Evolutionary conservation across 192 early-diverging fungal genomes (phyloP), one percentile per base, ranked within the genome.

Genomic region (Podila clonocystis): DNA sequence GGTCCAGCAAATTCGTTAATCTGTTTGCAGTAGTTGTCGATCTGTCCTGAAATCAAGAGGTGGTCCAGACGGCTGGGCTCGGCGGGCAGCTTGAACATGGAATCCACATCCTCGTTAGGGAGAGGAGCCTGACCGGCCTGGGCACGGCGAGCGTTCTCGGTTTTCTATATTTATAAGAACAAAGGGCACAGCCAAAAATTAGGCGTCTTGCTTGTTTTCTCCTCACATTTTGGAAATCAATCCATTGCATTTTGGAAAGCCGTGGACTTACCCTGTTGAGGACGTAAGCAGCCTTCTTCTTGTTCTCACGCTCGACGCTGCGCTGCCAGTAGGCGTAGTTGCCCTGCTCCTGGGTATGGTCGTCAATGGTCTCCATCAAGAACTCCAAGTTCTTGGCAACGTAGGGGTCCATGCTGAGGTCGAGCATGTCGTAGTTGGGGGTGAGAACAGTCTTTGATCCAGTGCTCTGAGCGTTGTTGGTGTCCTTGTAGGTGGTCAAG

Each of bases 311-410:
- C 68, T 93, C 91, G 79, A 94, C 86, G 64, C 89, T 92, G 73
- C 96, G 92, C 85, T 98, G 94, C 98, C 98, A 99, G 83, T 94
- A 94, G 72, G 94, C 92, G 89, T 95, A 97, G 75, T 95, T 92
- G 89, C 91, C 93, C 70, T 95, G 93, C 74, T 97, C 94, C 84
- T 95, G 95, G 58, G 91, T 91, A 63, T 97, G 92, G 30, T 94
- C 95, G 65, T 99, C 98, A 30, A 97, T 90, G 17, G 93, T 88
- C 34, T 95, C 93, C 71, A 91, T 86, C 63, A 97, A 84, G 65
- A 88, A 86, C 72, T 96, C 94, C 58, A 96, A 85, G 83, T 95
- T 94, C 80, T 94, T 94, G 79, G 97, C 97, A 50, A 95, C 85
- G 82, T 93, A 94, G 19, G 91, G 86, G 83, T 97, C 96, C 50